Evolutionary conservation across 257 asterid genomes (phyloP).

Genomic region (Lycium ferocissimum): DNA sequence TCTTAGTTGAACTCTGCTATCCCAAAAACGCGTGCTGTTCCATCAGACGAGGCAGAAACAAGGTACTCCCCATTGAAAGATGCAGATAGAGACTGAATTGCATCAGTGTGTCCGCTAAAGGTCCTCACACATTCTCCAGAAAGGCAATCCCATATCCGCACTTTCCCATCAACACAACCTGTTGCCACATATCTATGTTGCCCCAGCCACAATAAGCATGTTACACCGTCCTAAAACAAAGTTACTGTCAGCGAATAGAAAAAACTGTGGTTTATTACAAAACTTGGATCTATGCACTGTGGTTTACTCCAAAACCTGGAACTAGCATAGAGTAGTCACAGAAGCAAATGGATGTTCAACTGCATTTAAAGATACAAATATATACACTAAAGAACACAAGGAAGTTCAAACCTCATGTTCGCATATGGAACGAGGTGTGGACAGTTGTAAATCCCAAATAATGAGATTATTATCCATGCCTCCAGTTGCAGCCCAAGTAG

Average conservation of each 20-base stretch:
- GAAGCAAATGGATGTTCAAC: background rate
- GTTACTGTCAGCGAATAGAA: background rate
- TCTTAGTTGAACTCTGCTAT: slow-evolving; percentile 60
- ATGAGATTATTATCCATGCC: slow-evolving; percentile 84
- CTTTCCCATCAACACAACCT: slow-evolving; percentile 74
- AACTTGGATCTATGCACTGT: no score
- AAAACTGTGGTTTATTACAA: background rate
- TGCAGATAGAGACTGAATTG: slow-evolving; percentile 63
- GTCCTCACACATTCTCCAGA: slow-evolving; percentile 68
- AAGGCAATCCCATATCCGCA: slow-evolving; percentile 77
- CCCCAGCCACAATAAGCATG: slow-evolving; percentile 74
- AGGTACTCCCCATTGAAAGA: slow-evolving; percentile 60
- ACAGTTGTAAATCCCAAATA: slow-evolving; percentile 72
- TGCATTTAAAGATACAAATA: background rate
- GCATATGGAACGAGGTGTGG: slow-evolving; percentile 73
- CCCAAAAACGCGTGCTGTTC: slow-evolving; percentile 78
- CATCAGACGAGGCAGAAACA: slow-evolving; percentile 72
- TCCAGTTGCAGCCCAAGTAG: slow-evolving; percentile 81
- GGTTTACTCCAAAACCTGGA: background rate
- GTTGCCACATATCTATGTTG: slow-evolving; percentile 64
- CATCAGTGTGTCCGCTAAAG: slow-evolving; percentile 61
- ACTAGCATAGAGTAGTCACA: background rate
- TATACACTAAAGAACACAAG: background rate
- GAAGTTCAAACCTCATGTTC: slow-evolving; percentile 66
- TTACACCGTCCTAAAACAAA: slow-evolving; percentile 61